Evolutionary conservation across 169 alveolate genomes (phyloP), one percentile per base, ranked within the genome.

Genomic region (Besnoitia besnoiti): DNA sequence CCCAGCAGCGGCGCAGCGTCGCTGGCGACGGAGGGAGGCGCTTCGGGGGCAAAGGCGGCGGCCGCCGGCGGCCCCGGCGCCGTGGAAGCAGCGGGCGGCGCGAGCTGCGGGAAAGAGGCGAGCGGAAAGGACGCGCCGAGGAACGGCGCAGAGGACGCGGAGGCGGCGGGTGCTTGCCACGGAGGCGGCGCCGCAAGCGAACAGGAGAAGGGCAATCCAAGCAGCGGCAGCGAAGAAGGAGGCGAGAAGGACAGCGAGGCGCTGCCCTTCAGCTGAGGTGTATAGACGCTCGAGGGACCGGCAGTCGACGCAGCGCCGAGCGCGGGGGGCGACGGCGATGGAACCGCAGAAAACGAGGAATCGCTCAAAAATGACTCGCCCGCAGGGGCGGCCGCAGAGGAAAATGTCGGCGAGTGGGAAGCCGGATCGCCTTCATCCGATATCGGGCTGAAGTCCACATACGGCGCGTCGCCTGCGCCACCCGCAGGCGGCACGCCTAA

Each of bases 391-490:
- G 1, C 67, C 67, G 67, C 7, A 55, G 67, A 55, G 27, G 30
- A 21, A 55, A 55, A 55, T 1, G 67, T 19, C 12, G 67, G 67
- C 67, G 67, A 55, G 24, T 21, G 12, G n/a, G 44, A 1, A 67
- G 21, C 80, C 44, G 80, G 80, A 16, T 67, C 80, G 8, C 80
- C 80, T 1, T 67, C 80, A 24, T 67, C 80, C 3, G 80, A 67
- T 16, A 67, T 67, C 24, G 80, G 80, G 19, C 80, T 67, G n/a
- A 67, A 67, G 80, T 67, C 80, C 42, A 16, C 80, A 35, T 67
- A 33, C 46, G 80, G 3, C 30, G 12, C 67, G 33, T n/a, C 76
- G 40, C 30, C 30, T 10, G 40, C 39, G n/a, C 80, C 80, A 16
- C 80, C 80, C 40, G 47, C 24, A 30, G 80, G 44, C 19, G 44